A percentile compares a stretch with the other conserved stretches of the same genome.
phyloP scores from a whole-genome alignment of 345 rosid species.

The Microcos paniculata region DNA sequence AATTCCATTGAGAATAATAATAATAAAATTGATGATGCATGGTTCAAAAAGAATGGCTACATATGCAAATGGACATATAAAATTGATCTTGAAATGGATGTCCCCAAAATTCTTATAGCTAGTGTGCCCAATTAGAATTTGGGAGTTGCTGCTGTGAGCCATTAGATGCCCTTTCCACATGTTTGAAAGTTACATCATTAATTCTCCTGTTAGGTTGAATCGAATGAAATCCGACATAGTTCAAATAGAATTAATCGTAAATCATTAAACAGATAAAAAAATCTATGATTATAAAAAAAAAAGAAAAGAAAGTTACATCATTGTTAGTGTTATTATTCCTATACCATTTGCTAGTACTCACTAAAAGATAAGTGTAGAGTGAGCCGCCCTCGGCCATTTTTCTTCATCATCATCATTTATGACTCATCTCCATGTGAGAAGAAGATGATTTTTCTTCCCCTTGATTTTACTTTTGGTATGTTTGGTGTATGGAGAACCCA shows the following conservation, averaged over 20 bases:
- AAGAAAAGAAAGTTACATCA: conserved; percentile 25
- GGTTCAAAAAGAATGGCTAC: not conserved
- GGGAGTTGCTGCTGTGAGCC: not conserved
- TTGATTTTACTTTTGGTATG: conserved; percentile 18
- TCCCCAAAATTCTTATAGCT: not conserved
- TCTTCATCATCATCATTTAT: conserved; percentile 29
- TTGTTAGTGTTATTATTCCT: too few relatives aligned
- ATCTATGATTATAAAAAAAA: too few relatives aligned
- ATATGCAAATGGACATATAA: not conserved
- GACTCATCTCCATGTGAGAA: conserved; percentile 41
- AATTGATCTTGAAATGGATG: not conserved
- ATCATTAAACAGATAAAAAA: too few relatives aligned
- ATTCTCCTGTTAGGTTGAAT: not conserved
- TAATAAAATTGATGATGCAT: not conserved
- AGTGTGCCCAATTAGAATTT: not conserved
- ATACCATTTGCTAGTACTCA: not conserved
- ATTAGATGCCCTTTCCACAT: not conserved
- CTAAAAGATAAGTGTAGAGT: not conserved
- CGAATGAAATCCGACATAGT: too few relatives aligned
- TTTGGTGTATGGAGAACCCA: conserved; percentile 13
- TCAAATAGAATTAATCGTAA: too few relatives aligned
- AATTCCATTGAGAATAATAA: not conserved
- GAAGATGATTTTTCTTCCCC: not conserved
- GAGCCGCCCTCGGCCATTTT: conserved; percentile 33
- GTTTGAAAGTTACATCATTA: conserved; percentile 18